A percentile compares a stretch with the other conserved stretches of the same genome.
phyloP scores from a whole-genome alignment of 2,329 filamentous ascomycete species.

The Cladorrhinum sp. region DNA sequence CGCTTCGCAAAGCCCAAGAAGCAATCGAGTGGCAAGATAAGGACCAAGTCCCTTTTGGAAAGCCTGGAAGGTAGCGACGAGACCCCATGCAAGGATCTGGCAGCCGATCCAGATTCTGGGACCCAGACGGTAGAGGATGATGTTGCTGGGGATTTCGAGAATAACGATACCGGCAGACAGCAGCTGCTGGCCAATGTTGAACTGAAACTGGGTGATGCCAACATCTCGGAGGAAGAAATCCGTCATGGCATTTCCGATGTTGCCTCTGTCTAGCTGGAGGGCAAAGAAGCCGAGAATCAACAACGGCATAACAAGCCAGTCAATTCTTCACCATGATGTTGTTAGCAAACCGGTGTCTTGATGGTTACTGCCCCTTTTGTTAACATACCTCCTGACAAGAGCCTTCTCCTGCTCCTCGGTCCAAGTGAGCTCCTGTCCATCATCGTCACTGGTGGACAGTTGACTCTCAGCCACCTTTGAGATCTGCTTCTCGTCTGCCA shows the following conservation, averaged over 20 bases:
- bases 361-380: not conserved
- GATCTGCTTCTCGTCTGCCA: conserved; percentile 19
- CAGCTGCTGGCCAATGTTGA: conserved; percentile 52
- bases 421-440: conserved; percentile 22
- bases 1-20: conserved; percentile 40
- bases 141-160: conserved; percentile 35
- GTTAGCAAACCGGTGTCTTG: not conserved
- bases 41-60: conserved; percentile 38
- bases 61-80: conserved; percentile 40
- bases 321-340: conserved; percentile 33
- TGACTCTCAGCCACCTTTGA: conserved; percentile 16
- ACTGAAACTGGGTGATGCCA: conserved; percentile 46
- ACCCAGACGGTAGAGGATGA: conserved; percentile 31
- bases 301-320: conserved; percentile 41
- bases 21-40: conserved; percentile 37
- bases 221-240: conserved; percentile 49
- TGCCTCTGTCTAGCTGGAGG: conserved; percentile 40
- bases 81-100: conserved; percentile 38
- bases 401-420: conserved; percentile 26
- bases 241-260: conserved; percentile 50
- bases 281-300: conserved; percentile 43
- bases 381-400: conserved; percentile 21
- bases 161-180: conserved; percentile 49
- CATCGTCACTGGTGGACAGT: conserved; percentile 20
- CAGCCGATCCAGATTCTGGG: conserved; percentile 38